These are phyloP conservation scores for Kodamaea leandrae DNA, from an alignment of 805 yeast genomes.

Conservation along the genomic window DNA sequence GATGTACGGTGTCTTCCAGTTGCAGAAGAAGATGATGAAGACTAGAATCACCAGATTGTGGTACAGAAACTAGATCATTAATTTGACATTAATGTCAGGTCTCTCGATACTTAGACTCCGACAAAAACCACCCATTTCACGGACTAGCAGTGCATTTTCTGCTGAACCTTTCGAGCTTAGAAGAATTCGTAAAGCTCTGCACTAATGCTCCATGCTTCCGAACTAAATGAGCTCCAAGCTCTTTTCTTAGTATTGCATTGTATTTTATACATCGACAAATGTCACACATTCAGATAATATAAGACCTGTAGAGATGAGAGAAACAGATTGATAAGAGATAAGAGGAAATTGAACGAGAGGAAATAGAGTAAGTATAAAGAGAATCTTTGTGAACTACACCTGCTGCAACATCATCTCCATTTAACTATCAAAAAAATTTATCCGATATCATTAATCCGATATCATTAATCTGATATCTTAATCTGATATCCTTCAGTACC, in stretches of 20 bases:
- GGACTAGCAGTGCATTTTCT: neutral
- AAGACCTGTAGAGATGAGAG: neutral
- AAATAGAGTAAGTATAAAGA: too few species aligned
- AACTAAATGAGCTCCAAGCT: neutral
- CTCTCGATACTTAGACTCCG: too few species aligned
- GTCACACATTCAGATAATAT: neutral
- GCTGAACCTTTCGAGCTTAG: too few species aligned
- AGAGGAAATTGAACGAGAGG: neutral
- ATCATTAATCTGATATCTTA: too few species aligned
- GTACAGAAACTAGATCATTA: conserved; percentile 54
- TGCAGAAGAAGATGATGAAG: conserved; percentile 86
- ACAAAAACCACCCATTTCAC: too few species aligned
- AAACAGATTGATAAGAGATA: neutral
- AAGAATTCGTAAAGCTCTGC: neutral
- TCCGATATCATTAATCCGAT: too few species aligned
- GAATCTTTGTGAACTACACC: too few species aligned
- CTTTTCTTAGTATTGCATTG: conserved; percentile 9
- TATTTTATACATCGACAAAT: conserved; percentile 10
- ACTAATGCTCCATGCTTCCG: neutral
- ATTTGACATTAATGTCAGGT: conserved; percentile 6
- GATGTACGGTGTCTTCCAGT: conserved; percentile 85
- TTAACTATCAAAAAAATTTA: too few species aligned
- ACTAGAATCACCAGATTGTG: conserved; percentile 79
- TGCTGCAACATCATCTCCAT: too few species aligned
- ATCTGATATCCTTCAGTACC: too few species aligned